Evolutionary conservation across 2,329 filamentous ascomycete genomes (phyloP), one percentile per base, ranked within the genome.

Genomic region (Thelonectria blattea): DNA sequence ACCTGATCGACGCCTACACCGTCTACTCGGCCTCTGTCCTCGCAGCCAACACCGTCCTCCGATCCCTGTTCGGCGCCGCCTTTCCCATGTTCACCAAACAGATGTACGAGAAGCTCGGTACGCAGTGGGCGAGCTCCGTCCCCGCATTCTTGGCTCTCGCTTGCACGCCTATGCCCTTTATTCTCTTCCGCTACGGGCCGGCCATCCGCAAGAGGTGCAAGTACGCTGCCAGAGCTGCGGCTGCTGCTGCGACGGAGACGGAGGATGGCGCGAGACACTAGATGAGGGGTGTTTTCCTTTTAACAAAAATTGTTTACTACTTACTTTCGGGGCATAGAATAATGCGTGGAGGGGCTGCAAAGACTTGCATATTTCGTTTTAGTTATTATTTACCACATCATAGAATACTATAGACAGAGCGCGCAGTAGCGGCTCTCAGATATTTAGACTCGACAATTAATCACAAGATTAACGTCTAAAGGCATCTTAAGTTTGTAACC

Each of bases 11-110:
- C 70, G 77, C 86, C 2, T 88, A 92, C 73, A 88, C 88, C 51
- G 88, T 93, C 65, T 94, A 89, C 62, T 91, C 92, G 0, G 91
- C 91, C 0, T 91, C 88, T 0, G 90, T 88, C 0, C 79, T 93
- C 4, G 91, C 91, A 1, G 90, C 89, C 14, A 70, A 70, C 30
- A 61, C 68, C 0, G 63, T 70, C 0, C 41, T 70, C 0, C 45
- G 68, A 10, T 64, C 62, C 0, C 58, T 70, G 7, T 70, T 70
- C 20, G 68, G 68, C 5, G 68, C 68, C 1, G 66, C 68, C 0
- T 70, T 70, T 27, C 68, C 68, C 0, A 42, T 70, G 3, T 70
- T 70, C 7, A 69, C 68, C 0, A 65, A 56, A n/a, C 68, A 70
- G 17, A 70, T 70, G 68, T 70, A 70, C 22, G 66, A 70, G 3